Evolutionary conservation across 2,329 filamentous ascomycete species (phyloP), one percentile per base, ranked within the genome.

Genomic region (Aspergillus sp.): DNA sequence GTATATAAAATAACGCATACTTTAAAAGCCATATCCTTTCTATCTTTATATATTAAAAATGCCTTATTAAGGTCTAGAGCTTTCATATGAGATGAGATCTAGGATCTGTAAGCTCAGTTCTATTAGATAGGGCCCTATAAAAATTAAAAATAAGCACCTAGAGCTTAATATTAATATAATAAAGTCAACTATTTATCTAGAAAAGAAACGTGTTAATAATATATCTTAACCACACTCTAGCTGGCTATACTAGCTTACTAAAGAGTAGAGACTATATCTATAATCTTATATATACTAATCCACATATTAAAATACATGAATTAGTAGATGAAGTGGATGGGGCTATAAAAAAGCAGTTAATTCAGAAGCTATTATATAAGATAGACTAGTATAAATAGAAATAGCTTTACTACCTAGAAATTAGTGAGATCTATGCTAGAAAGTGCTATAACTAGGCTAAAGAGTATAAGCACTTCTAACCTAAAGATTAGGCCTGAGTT

Each of bases 361-460:
- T 34, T 6, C 33, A 12, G 11, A 34, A 12, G 33, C 13, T 34
- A 34, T 10, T 34, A 34, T n/a, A 12, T 34, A 12, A 34, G 33
- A 34, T n/a, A 12, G 33, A 12, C 33, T 12, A 12, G 7, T 12
- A 12, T 12, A 34, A 34, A 8, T 34, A 12, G 33, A 10, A n/a
- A 2, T 12, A 34, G 33, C 33, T 34, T 34, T n/a, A n/a, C 11
- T 12, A n/a, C 13, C 33, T 12, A 34, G 11, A 12, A 34, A 10
- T 12, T n/a, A 34, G 11, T 10, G n/a, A 34, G 13, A 6, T n/a
- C n/a, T 12, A 46, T 31, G 39, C 39, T 27, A 12, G 31, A 35
- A 46, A 47, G 27, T 33, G 42, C 6, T 43, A 49, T 37, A 35
- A 28, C 9, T 53, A 8, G 48, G 37, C 46, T 31, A 0, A 33